Conservation (phyloP, 2,329 filamentous ascomycete genomes). For the Cordyceps sp. region DNA sequence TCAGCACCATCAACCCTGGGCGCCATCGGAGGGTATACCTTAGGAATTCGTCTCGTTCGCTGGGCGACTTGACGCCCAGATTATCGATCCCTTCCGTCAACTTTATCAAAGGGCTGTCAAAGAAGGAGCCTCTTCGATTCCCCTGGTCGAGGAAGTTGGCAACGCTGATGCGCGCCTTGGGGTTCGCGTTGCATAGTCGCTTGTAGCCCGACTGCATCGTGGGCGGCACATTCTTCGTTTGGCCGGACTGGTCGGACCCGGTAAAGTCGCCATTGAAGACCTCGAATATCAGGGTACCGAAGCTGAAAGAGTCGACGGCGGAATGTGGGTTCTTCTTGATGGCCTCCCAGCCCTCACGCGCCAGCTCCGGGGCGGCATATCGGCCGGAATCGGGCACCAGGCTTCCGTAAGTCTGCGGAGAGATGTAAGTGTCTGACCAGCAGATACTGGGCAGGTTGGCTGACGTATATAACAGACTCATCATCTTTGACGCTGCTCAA, state of each 20-base stretch:
- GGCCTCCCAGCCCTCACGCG: constrained; percentile 75
- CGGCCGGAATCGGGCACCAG: constrained; percentile 69
- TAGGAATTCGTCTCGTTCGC: constrained; percentile 72
- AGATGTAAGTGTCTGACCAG: background rate
- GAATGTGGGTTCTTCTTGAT: constrained; percentile 70
- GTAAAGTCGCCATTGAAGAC: constrained; percentile 77
- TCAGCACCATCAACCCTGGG: constrained; percentile 4
- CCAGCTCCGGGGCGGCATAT: constrained; percentile 78
- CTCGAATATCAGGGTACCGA: constrained; percentile 73
- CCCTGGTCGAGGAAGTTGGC: constrained; percentile 84
- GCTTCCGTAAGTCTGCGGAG: constrained; percentile 62
- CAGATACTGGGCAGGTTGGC: constrained; percentile 2
- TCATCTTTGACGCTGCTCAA: constrained; percentile 93
- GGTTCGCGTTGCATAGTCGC: constrained; percentile 72
- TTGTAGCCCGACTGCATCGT: constrained; percentile 87
- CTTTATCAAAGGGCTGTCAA: constrained; percentile 83
- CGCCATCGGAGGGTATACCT: constrained; percentile 27
- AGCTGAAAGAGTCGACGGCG: constrained; percentile 76
- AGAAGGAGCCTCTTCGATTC: constrained; percentile 66
- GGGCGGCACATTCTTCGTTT: constrained; percentile 72
- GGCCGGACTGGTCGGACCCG: constrained; percentile 63
- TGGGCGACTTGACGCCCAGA: constrained; percentile 70
- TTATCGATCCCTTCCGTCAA: constrained; percentile 87
- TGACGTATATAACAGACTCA: constrained; percentile 75
- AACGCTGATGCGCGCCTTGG: constrained; percentile 73